Base-by-base conservation (phyloP, 2,329 filamentous ascomycete genomes). In the Monilinia fructigena region DNA sequence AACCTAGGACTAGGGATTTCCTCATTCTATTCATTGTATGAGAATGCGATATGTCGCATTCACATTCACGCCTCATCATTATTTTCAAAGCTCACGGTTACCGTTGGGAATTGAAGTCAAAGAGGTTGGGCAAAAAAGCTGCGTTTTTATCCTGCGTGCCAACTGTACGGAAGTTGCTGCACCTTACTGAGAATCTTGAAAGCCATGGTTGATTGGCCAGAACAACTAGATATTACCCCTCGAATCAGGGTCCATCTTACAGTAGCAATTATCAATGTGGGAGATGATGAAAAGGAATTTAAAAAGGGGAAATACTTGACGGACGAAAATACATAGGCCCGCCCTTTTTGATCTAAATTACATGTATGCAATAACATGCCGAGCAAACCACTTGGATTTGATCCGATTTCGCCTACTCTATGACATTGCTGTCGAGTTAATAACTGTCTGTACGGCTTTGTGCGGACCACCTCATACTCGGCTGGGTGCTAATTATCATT, bases 111-210 rank as follows among this genome's bases (percentile, higher is more conserved):
- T 40, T n/a, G 12, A 11, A n/a, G 31, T 28, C 31, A 18, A 58
- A 28, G 23, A 65, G 45, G 63, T 65, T 65, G 63, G 63, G 63
- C 63, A 65, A 65, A 42, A 42, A 40, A 35, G 31, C 31, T 59
- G 42, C 38, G 31, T 35, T 64, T 60, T 47, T 28, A 64, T 61
- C 28, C 47, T 61, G 58, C 45, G 4, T 59, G 55, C 45, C 54
- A 65, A 59, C 63, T 62, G 45, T 65, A 52, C 63, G 31, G 23
- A 65, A 65, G 31, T 50, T 65, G 63, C 63, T 65, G 63, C 63
- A 65, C 54, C 28, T 58, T 59, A 65, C 52, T 65, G 53, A 26
- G 23, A 48, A 26, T 35, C 20, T 26, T 6, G 4, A 48, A 11
- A 40, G 45, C 62, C 31, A n/a, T 59, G 63, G 0, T 28, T 52